These are phyloP conservation scores for Ceratocystis variospora DNA, from an alignment of 2,329 filamentous ascomycete species.

Conservation along the genomic window DNA sequence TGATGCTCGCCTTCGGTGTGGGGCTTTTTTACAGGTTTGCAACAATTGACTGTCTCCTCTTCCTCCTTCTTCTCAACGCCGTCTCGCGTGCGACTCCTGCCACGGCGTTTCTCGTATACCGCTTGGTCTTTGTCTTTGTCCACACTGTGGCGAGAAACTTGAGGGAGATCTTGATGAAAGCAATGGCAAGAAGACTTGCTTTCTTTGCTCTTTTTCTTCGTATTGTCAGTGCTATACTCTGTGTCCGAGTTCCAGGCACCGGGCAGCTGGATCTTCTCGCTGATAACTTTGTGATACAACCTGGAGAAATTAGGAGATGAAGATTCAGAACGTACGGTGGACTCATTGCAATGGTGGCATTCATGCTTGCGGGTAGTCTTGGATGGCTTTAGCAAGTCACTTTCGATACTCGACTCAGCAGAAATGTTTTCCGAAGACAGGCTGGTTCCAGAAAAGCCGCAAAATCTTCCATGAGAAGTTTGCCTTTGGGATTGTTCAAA, in stretches of 20 bases:
- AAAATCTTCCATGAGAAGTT: neutral
- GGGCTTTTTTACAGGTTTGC: neutral
- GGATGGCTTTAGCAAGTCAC: neutral
- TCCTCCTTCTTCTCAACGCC: neutral
- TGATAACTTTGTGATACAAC: no score
- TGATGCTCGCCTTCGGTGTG: neutral
- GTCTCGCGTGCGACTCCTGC: neutral
- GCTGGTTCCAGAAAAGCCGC: neutral
- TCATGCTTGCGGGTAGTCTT: neutral
- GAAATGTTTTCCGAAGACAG: neutral
- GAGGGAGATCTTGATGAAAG: neutral
- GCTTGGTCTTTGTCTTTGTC: neutral
- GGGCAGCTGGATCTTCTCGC: neutral
- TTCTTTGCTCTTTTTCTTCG: neutral
- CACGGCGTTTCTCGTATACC: neutral
- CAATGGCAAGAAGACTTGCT: neutral
- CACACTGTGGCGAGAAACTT: no score
- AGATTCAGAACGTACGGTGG: neutral
- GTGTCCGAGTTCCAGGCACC: conserved; percentile 8
- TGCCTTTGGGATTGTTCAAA: neutral
- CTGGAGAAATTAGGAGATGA: neutral
- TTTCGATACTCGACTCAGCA: neutral
- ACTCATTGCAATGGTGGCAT: neutral
- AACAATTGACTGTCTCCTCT: neutral
- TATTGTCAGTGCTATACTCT: neutral